Percentiles rank a stretch among this genome's conserved stretches.
Evolutionary conservation across 164 flowering plant genomes (phyloP).

Genomic region (Protea cynaroides): DNA sequence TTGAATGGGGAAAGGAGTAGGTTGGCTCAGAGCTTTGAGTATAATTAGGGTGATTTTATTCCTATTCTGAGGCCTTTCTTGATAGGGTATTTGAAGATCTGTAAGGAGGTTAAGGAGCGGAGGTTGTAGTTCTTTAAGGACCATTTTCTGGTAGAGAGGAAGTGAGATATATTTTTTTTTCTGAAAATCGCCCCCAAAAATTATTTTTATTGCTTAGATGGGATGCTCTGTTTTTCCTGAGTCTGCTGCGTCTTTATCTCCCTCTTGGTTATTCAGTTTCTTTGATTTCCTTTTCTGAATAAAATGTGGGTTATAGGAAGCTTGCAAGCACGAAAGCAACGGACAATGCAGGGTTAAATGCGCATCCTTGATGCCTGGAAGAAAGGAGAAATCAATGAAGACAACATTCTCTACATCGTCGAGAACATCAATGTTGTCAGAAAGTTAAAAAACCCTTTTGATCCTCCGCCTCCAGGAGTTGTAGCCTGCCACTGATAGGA

Average conservation of each 20-base stretch:
- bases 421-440: constrained; percentile 75
- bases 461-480: too few relatives aligned
- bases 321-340: constrained; percentile 34
- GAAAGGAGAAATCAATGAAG: constrained; percentile 73
- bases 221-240: too few relatives aligned
- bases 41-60: constrained; percentile 53
- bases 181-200: too few relatives aligned
- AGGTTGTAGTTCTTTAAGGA: constrained; percentile 60
- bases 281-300: too few relatives aligned
- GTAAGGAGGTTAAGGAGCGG: constrained; percentile 50
- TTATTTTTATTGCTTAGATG: too few relatives aligned
- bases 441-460: constrained; percentile 8
- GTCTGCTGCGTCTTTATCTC: background rate
- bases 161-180: constrained; percentile 30
- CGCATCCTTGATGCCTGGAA: constrained; percentile 58
- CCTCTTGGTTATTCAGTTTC: background rate
- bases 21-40: constrained; percentile 56
- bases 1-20: constrained; percentile 56
- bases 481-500: too few relatives aligned
- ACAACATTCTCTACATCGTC: constrained; percentile 70
- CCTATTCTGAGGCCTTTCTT: constrained; percentile 50
- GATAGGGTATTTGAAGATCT: constrained; percentile 46
- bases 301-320: too few relatives aligned
- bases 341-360: constrained; percentile 41
- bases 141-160: constrained; percentile 56